A percentile compares a stretch with the other conserved stretches of the same genome.
phyloP scores from a whole-genome alignment of 345 rosid genomes.

The Salix suchowensis region DNA sequence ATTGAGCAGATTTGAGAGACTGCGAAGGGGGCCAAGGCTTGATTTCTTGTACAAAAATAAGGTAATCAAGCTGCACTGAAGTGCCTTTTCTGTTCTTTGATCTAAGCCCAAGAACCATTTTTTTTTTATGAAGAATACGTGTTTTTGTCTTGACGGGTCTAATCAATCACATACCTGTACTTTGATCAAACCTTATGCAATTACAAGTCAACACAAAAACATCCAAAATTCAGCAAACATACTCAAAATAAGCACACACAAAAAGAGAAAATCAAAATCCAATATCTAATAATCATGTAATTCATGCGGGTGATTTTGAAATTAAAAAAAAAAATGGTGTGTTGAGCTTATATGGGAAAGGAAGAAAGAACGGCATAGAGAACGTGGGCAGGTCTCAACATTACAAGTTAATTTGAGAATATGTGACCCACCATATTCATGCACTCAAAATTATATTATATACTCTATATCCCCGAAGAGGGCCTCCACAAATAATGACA shows the following conservation, averaged over 20 bases:
- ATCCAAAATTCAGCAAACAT: background rate
- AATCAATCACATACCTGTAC: background rate
- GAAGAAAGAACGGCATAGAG: conserved; percentile 1
- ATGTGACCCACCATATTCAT: conserved; percentile 7
- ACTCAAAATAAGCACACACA: background rate
- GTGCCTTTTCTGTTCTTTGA: conserved; percentile 47
- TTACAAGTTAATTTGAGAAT: conserved; percentile 3
- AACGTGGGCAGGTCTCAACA: conserved; percentile 16
- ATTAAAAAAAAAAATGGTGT: background rate
- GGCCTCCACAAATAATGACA: conserved; percentile 18
- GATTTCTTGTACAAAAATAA: conserved; percentile 49
- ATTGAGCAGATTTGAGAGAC: conserved; percentile 38
- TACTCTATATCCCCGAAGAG: conserved; percentile 16
- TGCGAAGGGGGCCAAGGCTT: conserved; percentile 79
- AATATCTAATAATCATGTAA: background rate
- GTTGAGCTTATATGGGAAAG: background rate
- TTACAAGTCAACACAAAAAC: background rate
- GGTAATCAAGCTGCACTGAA: conserved; percentile 37
- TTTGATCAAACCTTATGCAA: background rate
- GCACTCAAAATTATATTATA: background rate
- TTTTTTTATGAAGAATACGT: conserved; percentile 2
- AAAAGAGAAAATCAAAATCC: background rate
- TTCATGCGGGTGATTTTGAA: background rate
- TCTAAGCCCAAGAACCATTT: conserved; percentile 65
- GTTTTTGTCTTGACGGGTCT: conserved; percentile 11